Base-by-base conservation (phyloP, 169 alveolate species). In the Cryptosporidium canis region DNA sequence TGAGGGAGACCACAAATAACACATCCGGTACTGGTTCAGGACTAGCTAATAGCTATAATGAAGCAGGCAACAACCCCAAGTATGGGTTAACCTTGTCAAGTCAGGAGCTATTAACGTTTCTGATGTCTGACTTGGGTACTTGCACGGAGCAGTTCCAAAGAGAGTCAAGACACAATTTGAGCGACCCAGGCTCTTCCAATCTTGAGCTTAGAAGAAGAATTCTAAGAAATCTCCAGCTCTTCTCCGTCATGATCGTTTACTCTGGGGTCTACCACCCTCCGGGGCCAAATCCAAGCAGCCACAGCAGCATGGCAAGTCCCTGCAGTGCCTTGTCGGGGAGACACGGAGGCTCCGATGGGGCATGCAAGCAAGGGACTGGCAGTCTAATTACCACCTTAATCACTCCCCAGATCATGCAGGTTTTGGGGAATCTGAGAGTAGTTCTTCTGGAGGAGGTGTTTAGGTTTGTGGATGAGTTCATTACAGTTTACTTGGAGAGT, bases 21-120 rank as follows among this genome's bases (percentile, higher is more conserved):
- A 41, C n/a, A n/a, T n/a, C n/a, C n/a, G n/a, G n/a, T n/a, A n/a
- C n/a, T n/a, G n/a, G n/a, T n/a, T n/a, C n/a, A n/a, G n/a, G n/a
- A n/a, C n/a, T n/a, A n/a, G n/a, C 7, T n/a, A 61, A 31, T 56
- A 7, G 5, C n/a, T 29, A 35, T 27, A 16, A 29, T 14, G 14
- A 61, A 16, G 31, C 14, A 2, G 16, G n/a, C n/a, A 41, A 33
- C 24, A 61, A 31, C 21, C 63, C 27, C 18, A 70, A 70, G 33
- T 77, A 39, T 77, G 87, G 87, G 9, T 35, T 58, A 12, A 77
- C 87, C 4, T 24, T 14, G 41, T 56, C 61, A 1, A 77, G 87
- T 18, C 55, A 27, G 16, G 77, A 77, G 9, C 14, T 77, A n/a
- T 16, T 77, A n/a, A 77, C 37, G 8, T 24, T 41, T 14, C 24